Evolutionary conservation across 352 stramenopile genomes (phyloP), one percentile per base, ranked within the genome.

Genomic region (Phytophthora hybrid): DNA sequence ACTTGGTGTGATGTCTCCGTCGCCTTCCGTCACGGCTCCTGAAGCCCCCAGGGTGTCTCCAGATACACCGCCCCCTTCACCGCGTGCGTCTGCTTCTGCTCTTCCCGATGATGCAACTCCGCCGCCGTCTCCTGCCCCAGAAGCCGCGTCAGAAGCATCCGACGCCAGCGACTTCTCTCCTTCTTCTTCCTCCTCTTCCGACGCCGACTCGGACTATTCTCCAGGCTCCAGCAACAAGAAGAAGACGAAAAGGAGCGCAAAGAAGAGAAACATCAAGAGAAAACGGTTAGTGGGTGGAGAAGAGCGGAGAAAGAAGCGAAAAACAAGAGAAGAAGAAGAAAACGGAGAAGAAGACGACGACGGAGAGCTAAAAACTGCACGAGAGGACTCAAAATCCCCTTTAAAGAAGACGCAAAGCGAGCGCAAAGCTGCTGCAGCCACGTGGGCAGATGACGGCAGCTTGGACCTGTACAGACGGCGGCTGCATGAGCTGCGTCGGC

Each of bases 381-480:
- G n/a, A 52, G 61, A 75, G 60, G 10, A n/a, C 2, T n/a, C 60
- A 61, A 55, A 34, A 13, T 18, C 49, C 0, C 23, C 13, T 0
- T 64, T 31, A 23, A 77, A 71, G 14, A 70, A 7, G 7, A 29
- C 44, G 9, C 63, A 70, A 47, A 21, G 55, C 14, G 75, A 81
- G 19, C 62, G 65, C 26, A 79, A 79, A 56, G 67, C 61, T 29
- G 66, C 59, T 37, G 75, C 75, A 23, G 68, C 75, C 14, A 80
- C 74, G 4, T 89, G 81, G 77, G 61, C 71, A 41, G 82, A 89
- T 59, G 82, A 89, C 46, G 82, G 82, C n/a, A 80, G 73, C 59
- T 41, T 71, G 65, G 72, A 78, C 39, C 58, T 71, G 13, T 78
- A 76, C 26, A 59, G 70, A 73, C 75, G 68, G 11, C 75, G 78